These are phyloP conservation scores for Didymella arachidicola DNA, from an alignment of 2,329 filamentous ascomycete species.

Conservation along the genomic window DNA sequence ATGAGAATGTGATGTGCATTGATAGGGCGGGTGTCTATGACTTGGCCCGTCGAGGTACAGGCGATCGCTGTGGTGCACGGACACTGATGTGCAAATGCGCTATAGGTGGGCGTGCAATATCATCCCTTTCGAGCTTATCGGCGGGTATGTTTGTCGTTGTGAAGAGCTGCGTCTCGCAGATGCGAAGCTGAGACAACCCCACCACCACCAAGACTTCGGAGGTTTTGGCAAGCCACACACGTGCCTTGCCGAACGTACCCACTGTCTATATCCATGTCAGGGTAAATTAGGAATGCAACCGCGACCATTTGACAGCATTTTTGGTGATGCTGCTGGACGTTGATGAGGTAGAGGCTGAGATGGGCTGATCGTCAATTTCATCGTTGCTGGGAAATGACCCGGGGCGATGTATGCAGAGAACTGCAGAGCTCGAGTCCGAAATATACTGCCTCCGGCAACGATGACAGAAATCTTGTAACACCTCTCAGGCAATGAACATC, in stretches of 20 bases:
- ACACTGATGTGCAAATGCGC: background rate
- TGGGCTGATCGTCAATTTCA: background rate
- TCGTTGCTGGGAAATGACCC: background rate
- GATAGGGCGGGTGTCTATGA: background rate
- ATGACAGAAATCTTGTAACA: no score
- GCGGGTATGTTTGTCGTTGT: background rate
- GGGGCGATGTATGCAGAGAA: background rate
- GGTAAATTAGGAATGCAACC: no score
- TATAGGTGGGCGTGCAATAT: background rate
- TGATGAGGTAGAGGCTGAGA: background rate
- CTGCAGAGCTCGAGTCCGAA: background rate
- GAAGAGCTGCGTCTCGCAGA: background rate
- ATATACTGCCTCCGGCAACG: background rate
- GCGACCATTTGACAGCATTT: background rate
- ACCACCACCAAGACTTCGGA: background rate
- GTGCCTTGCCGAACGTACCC: background rate
- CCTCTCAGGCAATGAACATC: background rate
- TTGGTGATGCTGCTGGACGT: background rate
- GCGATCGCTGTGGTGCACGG: conserved; percentile 3
- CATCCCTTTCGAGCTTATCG: background rate
- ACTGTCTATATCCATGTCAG: background rate
- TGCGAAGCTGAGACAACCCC: background rate
- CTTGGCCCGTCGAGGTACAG: conserved; percentile 9
- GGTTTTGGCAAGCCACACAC: conserved; percentile 3
- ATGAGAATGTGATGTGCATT: conserved; percentile 4